A percentile compares a stretch with the other conserved stretches of the same genome.
Evolutionary conservation across 352 stramenopile genomes (phyloP).

Genomic region (Pythium plurisporium): DNA sequence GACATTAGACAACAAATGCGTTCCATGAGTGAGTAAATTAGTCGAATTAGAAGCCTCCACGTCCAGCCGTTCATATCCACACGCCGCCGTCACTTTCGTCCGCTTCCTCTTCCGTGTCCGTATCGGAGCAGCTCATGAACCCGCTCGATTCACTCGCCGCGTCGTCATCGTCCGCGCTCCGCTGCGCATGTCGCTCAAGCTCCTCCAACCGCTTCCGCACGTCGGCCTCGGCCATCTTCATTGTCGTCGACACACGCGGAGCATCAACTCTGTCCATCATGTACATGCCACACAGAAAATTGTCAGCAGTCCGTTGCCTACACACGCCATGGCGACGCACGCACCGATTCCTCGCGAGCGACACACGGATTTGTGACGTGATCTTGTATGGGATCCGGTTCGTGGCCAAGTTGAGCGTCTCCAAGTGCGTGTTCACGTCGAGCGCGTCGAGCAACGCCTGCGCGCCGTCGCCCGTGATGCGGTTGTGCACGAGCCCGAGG

Average conservation of each 20-base stretch:
- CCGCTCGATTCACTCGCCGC: slow-evolving; percentile 38
- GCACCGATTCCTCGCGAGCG: slow-evolving; percentile 52
- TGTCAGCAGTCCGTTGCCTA: no score
- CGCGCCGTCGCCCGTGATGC: slow-evolving; percentile 39
- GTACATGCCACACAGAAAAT: no score
- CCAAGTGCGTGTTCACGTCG: slow-evolving; percentile 59
- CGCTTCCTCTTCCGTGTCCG: slow-evolving; percentile 27
- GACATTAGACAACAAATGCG: background rate
- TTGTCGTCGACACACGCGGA: slow-evolving; percentile 29
- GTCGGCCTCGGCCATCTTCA: slow-evolving; percentile 36
- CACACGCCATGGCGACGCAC: no score
- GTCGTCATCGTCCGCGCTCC: slow-evolving; percentile 24
- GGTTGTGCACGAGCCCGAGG: slow-evolving; percentile 57
- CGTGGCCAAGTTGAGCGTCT: slow-evolving; percentile 52
- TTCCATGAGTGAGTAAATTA: slow-evolving; percentile 10
- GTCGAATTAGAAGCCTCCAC: background rate
- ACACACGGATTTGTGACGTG: slow-evolving; percentile 39
- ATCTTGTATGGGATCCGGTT: slow-evolving; percentile 47
- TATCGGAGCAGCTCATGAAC: slow-evolving; percentile 55
- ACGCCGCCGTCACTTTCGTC: slow-evolving; percentile 39
- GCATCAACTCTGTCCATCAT: slow-evolving; percentile 14
- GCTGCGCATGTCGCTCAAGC: slow-evolving; percentile 13
- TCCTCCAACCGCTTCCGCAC: slow-evolving; percentile 31
- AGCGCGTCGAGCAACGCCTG: slow-evolving; percentile 52
- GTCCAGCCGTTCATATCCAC: slow-evolving; percentile 30